Evolutionary conservation across 2,329 filamentous ascomycete genomes (phyloP).

Genomic region (Venturia oleaginea): DNA sequence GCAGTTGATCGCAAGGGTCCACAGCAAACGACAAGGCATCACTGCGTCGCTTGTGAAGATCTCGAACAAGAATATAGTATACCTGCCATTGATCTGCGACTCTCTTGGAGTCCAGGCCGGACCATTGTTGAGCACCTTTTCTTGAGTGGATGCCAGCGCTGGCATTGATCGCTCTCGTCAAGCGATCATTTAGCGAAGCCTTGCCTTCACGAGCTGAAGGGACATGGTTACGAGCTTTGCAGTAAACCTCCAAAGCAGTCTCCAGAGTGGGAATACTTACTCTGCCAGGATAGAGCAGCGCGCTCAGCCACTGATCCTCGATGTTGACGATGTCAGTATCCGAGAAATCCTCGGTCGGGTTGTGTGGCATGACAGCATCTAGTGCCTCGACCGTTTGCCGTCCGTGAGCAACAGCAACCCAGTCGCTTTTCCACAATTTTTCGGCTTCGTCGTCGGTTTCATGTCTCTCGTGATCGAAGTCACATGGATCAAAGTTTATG

Average conservation of each 20-base stretch:
- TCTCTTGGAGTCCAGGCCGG: conserved; percentile 29
- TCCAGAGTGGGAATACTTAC: conserved; percentile 75
- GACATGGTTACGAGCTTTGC: conserved; percentile 44
- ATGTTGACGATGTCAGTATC: conserved; percentile 1
- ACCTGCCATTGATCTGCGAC: conserved; percentile 80
- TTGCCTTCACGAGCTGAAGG: conserved; percentile 22
- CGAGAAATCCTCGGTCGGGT: background rate
- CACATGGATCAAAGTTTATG: conserved; percentile 63
- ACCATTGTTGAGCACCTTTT: conserved; percentile 49
- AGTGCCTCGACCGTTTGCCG: conserved; percentile 33
- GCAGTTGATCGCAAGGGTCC: conserved; percentile 60
- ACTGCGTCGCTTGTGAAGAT: conserved; percentile 76
- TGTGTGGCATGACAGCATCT: conserved; percentile 2
- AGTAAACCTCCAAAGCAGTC: conserved; percentile 73
- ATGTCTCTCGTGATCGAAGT: conserved; percentile 36
- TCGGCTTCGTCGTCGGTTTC: conserved; percentile 19
- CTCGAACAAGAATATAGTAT: conserved; percentile 76
- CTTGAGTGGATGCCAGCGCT: conserved; percentile 31
- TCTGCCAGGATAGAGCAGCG: conserved; percentile 72
- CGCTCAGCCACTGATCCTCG: conserved; percentile 74
- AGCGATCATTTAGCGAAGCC: conserved; percentile 61
- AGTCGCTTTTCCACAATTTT: conserved; percentile 54
- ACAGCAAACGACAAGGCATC: conserved; percentile 72
- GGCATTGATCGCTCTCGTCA: conserved; percentile 55
- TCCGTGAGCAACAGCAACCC: conserved; percentile 36